Percentiles rank a stretch among this genome's conserved stretches.
Evolutionary conservation across 2,329 filamentous ascomycete species (phyloP).

Genomic region (Aspergillus texensis): DNA sequence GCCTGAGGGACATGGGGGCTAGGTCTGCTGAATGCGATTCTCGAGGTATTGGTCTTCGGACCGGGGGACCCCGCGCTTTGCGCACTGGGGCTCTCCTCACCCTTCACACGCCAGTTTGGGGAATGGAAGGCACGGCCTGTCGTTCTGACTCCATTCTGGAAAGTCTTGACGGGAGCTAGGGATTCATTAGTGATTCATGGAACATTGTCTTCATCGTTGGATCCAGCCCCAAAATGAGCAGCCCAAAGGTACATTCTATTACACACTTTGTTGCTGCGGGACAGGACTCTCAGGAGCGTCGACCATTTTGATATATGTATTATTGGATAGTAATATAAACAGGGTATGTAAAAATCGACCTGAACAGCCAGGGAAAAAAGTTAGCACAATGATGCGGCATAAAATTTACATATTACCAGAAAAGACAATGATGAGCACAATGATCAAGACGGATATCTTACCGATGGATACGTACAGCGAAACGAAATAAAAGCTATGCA

Average conservation of each 20-base stretch:
- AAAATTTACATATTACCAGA: conserved; percentile 15
- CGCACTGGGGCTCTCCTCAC: conserved; percentile 37
- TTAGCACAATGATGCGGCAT: conserved; percentile 8
- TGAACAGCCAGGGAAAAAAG: not conserved
- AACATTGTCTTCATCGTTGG: conserved; percentile 13
- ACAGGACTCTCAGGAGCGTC: conserved; percentile 31
- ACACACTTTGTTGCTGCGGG: conserved; percentile 38
- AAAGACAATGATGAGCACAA: conserved; percentile 8
- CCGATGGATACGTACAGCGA: not conserved
- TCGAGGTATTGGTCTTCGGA: conserved; percentile 32
- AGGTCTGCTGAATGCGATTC: conserved; percentile 34
- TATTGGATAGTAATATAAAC: not conserved
- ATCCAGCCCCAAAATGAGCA: conserved; percentile 20
- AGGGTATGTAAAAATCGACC: not conserved
- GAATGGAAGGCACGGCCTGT: conserved; percentile 43
- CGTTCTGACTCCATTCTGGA: conserved; percentile 37
- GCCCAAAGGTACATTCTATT: conserved; percentile 19
- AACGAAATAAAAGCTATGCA: not conserved
- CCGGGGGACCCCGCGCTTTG: conserved; percentile 31
- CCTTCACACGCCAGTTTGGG: conserved; percentile 46
- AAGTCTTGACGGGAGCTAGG: conserved; percentile 34
- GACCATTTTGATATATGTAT: conserved; percentile 28
- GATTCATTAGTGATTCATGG: conserved; percentile 21
- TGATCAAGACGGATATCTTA: conserved; percentile 6
- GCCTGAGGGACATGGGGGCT: conserved; percentile 38